A percentile compares a stretch with the other conserved stretches of the same genome.
phyloP scores from a whole-genome alignment of 2,329 filamentous ascomycete genomes.

The Ophiostoma perfectum region DNA sequence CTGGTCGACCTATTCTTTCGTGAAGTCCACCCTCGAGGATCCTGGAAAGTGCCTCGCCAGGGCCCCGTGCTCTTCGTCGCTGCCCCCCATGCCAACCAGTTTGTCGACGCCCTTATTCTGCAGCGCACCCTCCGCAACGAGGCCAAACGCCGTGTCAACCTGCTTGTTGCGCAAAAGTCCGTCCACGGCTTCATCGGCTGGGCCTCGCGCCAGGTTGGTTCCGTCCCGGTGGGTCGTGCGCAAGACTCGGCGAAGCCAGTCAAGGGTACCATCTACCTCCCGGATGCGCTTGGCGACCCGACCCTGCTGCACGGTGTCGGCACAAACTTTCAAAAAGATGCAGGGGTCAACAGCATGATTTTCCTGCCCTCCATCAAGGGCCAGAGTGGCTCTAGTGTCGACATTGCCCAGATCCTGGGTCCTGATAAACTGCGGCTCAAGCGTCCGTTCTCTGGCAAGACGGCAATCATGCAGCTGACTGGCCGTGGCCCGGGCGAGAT shows the following conservation, averaged over 20 bases:
- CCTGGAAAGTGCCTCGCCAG: conserved; percentile 86
- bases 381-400: conserved; percentile 67
- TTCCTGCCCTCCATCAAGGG: conserved; percentile 82
- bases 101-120: conserved; percentile 89
- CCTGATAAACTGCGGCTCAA: conserved; percentile 80
- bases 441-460: conserved; percentile 73
- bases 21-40: conserved; percentile 89
- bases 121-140: conserved; percentile 86
- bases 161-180: conserved; percentile 92
- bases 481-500: conserved; percentile 61
- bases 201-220: conserved; percentile 76
- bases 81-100: conserved; percentile 96
- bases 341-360: conserved; percentile 73
- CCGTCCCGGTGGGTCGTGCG: conserved; percentile 87
- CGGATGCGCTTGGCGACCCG: conserved; percentile 79
- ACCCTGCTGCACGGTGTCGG: conserved; percentile 71
- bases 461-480: conserved; percentile 74
- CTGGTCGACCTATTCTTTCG: conserved; percentile 96
- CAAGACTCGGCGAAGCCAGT: conserved; percentile 81
- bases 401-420: conserved; percentile 75
- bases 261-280: conserved; percentile 76
- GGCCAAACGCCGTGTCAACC: conserved; percentile 80
- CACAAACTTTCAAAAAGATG: conserved; percentile 74
- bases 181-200: conserved; percentile 90
- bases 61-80: conserved; percentile 94